These are phyloP conservation scores for Candida lessepsii DNA, from an alignment of 805 yeast species.

Conservation along the genomic window DNA sequence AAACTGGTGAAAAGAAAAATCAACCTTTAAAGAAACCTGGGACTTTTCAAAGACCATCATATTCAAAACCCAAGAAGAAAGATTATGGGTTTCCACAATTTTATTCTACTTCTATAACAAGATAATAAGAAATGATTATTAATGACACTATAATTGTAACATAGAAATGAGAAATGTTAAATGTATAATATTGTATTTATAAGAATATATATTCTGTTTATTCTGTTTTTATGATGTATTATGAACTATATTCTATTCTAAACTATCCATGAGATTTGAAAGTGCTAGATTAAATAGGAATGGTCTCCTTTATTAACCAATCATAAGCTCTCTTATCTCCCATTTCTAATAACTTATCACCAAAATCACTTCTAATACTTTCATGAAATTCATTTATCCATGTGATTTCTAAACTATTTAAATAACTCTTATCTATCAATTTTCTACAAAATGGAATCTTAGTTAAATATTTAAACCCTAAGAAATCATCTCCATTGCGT, in stretches of 20 bases:
- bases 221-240: too few relatives aligned
- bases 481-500: constrained; percentile 27
- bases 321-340: constrained; percentile 57
- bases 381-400: constrained; percentile 43
- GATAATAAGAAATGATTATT: constrained; percentile 1
- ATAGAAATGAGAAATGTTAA: constrained; percentile 4
- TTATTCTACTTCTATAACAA: constrained; percentile 24
- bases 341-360: constrained; percentile 45
- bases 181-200: constrained; percentile 13
- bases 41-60: constrained; percentile 31
- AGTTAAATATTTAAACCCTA: constrained; percentile 41
- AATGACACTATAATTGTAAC: background rate
- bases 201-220: background rate
- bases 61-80: constrained; percentile 17
- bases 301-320: constrained; percentile 74
- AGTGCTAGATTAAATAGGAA: constrained; percentile 21
- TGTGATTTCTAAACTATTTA: constrained; percentile 27
- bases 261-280: background rate
- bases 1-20: constrained; percentile 9
- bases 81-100: constrained; percentile 26
- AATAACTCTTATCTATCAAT: constrained; percentile 32
- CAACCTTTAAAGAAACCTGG: constrained; percentile 31
- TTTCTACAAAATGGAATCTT: constrained; percentile 52
- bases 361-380: constrained; percentile 32
- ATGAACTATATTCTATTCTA: too few relatives aligned